These are phyloP conservation scores for Apiotrichum montevideense DNA, from an alignment of 1,284 basidiomycete species.

Conservation along the genomic window DNA sequence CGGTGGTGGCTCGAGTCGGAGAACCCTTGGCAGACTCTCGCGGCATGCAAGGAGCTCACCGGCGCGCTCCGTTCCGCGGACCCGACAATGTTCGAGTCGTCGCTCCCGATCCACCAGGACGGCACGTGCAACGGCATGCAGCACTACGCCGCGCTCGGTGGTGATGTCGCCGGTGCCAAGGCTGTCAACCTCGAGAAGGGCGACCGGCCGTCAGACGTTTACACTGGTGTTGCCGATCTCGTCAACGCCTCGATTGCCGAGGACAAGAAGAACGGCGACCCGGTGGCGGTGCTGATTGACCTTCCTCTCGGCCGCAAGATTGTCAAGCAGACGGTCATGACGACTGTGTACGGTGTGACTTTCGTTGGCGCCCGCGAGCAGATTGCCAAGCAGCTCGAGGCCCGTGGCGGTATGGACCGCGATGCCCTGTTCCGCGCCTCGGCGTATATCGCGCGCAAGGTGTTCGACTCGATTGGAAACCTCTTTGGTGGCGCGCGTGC, in stretches of 20 bases:
- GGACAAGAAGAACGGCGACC: slow-evolving; percentile 53
- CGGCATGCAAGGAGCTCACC: slow-evolving; percentile 80
- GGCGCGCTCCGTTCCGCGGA: slow-evolving; percentile 69
- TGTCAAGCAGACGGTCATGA: slow-evolving; percentile 99
- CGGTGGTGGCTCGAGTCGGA: slow-evolving; percentile 89
- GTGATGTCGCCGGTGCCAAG: slow-evolving; percentile 78
- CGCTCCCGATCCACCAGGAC: slow-evolving; percentile 93
- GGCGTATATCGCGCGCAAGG: slow-evolving; percentile 75
- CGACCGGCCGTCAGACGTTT: slow-evolving; percentile 90
- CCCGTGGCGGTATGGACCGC: slow-evolving; percentile 61
- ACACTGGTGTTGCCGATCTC: slow-evolving; percentile 79
- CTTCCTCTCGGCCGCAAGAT: slow-evolving; percentile 89
- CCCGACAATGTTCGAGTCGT: slow-evolving; percentile 64
- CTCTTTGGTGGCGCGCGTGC: slow-evolving; percentile 84
- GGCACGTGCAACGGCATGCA: slow-evolving; percentile 98
- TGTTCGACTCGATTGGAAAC: slow-evolving; percentile 79
- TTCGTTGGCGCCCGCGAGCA: slow-evolving; percentile 93
- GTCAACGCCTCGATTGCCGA: slow-evolving; percentile 49
- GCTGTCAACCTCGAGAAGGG: slow-evolving; percentile 89
- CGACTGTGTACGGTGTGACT: slow-evolving; percentile 95
- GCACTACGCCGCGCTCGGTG: slow-evolving; percentile 96
- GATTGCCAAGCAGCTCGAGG: slow-evolving; percentile 81
- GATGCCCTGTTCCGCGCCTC: slow-evolving; percentile 72
- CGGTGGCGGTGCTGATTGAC: slow-evolving; percentile 59
- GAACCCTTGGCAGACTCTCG: slow-evolving; percentile 96